Evolutionary conservation across 768 basidiomycete species (phyloP).

Genomic region (Tulasnella sp.): DNA sequence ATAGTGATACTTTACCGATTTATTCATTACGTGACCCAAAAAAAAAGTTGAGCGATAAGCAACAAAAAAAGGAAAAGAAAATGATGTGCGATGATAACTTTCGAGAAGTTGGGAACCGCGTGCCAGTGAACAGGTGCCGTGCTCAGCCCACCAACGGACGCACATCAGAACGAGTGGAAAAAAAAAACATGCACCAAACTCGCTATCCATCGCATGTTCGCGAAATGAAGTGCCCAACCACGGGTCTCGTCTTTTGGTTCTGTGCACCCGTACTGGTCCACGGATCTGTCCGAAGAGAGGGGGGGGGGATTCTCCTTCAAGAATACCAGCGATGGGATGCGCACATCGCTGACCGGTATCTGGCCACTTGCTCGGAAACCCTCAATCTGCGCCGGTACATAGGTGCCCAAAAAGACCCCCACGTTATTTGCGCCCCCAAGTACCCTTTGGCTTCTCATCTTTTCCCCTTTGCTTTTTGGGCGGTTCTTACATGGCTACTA

Average conservation of each 20-base stretch:
- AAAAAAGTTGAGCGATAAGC: neutral
- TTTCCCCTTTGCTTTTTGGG: neutral
- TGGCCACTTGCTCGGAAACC: too few relatives aligned
- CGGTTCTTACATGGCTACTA: neutral
- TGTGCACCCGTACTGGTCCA: neutral
- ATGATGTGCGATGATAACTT: neutral
- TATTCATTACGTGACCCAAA: neutral
- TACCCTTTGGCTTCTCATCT: neutral
- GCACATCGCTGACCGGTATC: too few relatives aligned
- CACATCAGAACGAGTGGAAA: too few relatives aligned
- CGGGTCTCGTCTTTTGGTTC: neutral
- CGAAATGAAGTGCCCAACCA: neutral
- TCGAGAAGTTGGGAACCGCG: too few relatives aligned
- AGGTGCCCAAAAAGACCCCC: too few relatives aligned
- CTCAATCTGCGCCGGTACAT: too few relatives aligned
- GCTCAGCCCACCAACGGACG: too few relatives aligned
- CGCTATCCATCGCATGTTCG: neutral
- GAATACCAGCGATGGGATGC: neutral
- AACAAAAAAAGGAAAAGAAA: too few relatives aligned
- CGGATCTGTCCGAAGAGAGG: neutral
- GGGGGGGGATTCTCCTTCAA: neutral
- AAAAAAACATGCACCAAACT: neutral
- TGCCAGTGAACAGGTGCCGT: neutral
- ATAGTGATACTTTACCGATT: neutral
- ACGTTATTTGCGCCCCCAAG: neutral